Base-by-base conservation (phyloP, 768 basidiomycete genomes). In the Termitomyces sp. region DNA sequence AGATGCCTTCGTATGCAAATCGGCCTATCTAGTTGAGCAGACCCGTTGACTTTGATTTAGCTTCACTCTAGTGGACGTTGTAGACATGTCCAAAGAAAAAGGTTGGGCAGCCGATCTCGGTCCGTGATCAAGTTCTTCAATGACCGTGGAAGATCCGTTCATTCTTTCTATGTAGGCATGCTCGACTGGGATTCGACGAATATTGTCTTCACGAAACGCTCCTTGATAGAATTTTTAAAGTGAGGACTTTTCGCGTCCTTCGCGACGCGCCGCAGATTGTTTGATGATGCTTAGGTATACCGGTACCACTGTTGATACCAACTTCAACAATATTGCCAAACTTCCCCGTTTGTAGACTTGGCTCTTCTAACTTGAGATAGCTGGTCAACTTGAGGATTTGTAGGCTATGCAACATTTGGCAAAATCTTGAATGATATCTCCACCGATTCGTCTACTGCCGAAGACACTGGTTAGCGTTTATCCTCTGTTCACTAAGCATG, bases 131-230 rank as follows among this genome's bases (percentile, higher is more conserved):
- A 40, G 50, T 11, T 30, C 21, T 54, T 44, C 41, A 21, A 51
- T 11, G 44, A 44, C 43, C 23, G 49, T 47, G 42, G 17, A 45
- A 48, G 11, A 30, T 31, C 42, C n/a, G 46, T 48, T 46, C 23
- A 46, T 49, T 46, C n/a, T 11, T 44, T 30, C 11, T 28, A 26
- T 19, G n/a, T 51, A 89, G 89, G 87, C 58, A 80, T 88, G 83
- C 74, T 91, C 60, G 89, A 91, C 70, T 91, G 89, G 89, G 89
- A 91, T 65, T 67, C 71, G 12, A 89, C 86, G 48, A 81, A 71
- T 58, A 88, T 91, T 59, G 82, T 91, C 30, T 91, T 91, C 67
- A 91, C 87, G 14, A 91, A 91, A 65, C 81, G 89, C 41, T 74
- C 82, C 43, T 72, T 91, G 60, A 75, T 90, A 52, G 89, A 91